Evolutionary conservation across 2,329 filamentous ascomycete species (phyloP).

Genomic region (Ophiostoma pallidulum): DNA sequence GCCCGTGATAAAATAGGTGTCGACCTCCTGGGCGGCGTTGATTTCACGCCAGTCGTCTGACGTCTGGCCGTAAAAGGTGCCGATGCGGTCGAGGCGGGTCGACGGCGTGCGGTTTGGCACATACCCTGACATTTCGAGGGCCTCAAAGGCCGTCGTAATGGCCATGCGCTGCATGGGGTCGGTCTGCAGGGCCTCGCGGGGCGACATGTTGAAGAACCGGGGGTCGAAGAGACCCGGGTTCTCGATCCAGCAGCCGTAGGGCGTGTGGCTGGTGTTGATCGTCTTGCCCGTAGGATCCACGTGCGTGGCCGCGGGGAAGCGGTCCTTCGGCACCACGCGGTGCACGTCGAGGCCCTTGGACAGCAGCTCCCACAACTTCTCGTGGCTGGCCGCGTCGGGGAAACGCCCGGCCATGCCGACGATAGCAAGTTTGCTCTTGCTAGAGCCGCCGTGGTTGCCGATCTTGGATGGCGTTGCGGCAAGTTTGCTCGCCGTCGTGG

Average conservation of each 20-base stretch:
- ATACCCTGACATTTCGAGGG: conserved; percentile 71
- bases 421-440: conserved; percentile 66
- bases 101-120: conserved; percentile 65
- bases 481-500: conserved; percentile 23
- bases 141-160: conserved; percentile 69
- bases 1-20: conserved; percentile 43
- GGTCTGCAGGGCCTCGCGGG: conserved; percentile 65
- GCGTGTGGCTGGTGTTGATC: conserved; percentile 68
- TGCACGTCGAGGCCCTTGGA: conserved; percentile 68
- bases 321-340: conserved; percentile 54
- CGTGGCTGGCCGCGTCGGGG: conserved; percentile 60
- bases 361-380: conserved; percentile 66
- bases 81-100: conserved; percentile 53
- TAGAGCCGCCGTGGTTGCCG: conserved; percentile 37
- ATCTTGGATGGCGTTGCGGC: conserved; percentile 23
- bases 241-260: conserved; percentile 65
- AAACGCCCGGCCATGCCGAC: conserved; percentile 75
- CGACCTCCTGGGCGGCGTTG: conserved; percentile 61
- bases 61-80: conserved; percentile 66
- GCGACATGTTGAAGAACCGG: conserved; percentile 80
- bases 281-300: conserved; percentile 62
- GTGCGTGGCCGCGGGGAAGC: conserved; percentile 65
- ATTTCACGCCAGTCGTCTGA: conserved; percentile 71
- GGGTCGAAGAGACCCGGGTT: conserved; percentile 70
- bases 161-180: conserved; percentile 75